phyloP scores from a whole-genome alignment of 129 eudicot species.

The Escallonia herrerae region DNA sequence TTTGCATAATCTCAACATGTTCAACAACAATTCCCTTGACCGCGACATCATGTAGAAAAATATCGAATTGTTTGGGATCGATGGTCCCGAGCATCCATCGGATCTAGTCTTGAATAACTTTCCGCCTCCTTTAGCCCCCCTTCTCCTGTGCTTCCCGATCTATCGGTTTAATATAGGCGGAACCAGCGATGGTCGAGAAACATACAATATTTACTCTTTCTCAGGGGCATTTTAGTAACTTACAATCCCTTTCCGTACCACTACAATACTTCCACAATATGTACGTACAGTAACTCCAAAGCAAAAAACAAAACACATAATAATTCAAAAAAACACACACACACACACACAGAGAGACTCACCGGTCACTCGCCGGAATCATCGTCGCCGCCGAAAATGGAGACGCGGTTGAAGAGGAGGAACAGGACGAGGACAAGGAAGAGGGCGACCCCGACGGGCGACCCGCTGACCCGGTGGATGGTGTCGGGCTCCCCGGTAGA shows the following conservation, averaged over 20 bases:
- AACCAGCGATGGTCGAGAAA: no score
- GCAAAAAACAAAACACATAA: constrained; percentile 11
- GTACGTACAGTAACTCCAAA: constrained; percentile 4
- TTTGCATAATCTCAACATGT: no score
- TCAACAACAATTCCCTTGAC: no score
- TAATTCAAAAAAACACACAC: neutral
- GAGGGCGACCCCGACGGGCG: constrained; percentile 84
- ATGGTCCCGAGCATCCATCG: no score
- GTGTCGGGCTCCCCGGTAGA: constrained; percentile 74
- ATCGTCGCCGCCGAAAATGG: constrained; percentile 85
- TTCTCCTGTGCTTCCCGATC: no score
- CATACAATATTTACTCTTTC: neutral
- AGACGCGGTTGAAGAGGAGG: constrained; percentile 57
- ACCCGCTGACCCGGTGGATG: constrained; percentile 85
- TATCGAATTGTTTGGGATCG: no score
- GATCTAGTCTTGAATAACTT: no score
- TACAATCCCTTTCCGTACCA: neutral
- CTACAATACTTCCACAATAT: neutral
- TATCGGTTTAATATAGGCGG: no score
- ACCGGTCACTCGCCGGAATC: constrained; percentile 48
- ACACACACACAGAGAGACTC: neutral
- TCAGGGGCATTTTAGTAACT: neutral
- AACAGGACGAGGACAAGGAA: constrained; percentile 62
- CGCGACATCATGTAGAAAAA: no score
- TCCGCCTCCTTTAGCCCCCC: no score